Evolutionary conservation across 257 asterid species (phyloP).

Genomic region (Nicotiana undulata): DNA sequence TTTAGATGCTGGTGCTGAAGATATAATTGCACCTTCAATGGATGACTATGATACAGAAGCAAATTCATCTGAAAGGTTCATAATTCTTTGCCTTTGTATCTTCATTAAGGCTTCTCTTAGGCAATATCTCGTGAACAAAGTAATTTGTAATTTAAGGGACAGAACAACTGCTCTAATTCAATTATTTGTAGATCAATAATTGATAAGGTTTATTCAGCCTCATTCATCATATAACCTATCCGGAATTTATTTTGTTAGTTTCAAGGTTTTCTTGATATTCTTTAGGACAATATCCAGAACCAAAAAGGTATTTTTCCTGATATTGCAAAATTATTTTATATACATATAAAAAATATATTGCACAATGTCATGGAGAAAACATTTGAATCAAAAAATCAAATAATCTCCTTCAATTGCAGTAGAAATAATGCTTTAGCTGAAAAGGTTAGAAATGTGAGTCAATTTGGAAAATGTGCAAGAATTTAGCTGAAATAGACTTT

Average conservation of each 20-base stretch:
- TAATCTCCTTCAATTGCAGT: background rate
- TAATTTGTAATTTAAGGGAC: background rate
- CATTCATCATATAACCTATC: background rate
- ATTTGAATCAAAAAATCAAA: background rate
- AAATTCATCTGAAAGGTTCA: slow-evolving; percentile 23
- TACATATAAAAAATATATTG: background rate
- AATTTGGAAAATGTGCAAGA: background rate
- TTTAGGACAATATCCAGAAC: background rate
- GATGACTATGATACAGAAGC: slow-evolving; percentile 61
- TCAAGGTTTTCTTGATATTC: background rate
- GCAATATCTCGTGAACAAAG: background rate
- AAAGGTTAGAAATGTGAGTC: background rate
- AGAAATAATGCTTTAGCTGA: background rate
- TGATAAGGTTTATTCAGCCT: background rate
- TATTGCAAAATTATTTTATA: background rate
- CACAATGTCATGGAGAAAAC: background rate
- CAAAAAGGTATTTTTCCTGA: background rate
- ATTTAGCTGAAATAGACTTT: background rate
- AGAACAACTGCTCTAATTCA: background rate
- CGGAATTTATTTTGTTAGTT: background rate
- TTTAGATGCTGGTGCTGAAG: slow-evolving; percentile 89
- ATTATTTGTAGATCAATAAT: background rate
- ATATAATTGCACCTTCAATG: slow-evolving; percentile 63
- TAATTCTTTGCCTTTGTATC: background rate
- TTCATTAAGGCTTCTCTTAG: background rate